phyloP scores from a whole-genome alignment of 345 rosid genomes.

The Sapria himalayana region DNA sequence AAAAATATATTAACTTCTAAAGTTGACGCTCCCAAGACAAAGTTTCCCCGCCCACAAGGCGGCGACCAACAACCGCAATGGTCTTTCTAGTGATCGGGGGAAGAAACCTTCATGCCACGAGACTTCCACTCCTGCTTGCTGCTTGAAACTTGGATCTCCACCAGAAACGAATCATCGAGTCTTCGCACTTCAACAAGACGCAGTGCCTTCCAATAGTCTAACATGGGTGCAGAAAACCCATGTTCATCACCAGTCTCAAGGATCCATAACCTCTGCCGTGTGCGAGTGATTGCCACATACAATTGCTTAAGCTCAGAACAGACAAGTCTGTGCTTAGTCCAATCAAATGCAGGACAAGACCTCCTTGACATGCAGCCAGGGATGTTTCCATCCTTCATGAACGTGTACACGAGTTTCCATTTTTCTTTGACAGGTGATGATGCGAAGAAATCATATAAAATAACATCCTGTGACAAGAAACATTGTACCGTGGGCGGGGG shows the following conservation, averaged over 20 bases:
- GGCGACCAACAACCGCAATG: no score
- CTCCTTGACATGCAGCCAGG: conserved; percentile 8
- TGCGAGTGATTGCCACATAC: conserved; percentile 35
- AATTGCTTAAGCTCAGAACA: conserved; percentile 33
- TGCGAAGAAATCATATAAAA: conserved; percentile 32
- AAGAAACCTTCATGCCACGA: conserved; percentile 20
- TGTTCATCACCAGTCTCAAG: conserved; percentile 21
- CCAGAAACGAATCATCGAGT: conserved; percentile 18
- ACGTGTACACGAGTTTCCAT: conserved; percentile 33
- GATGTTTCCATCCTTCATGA: conserved; percentile 15
- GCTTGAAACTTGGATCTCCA: conserved; percentile 24
- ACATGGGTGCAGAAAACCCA: conserved; percentile 19
- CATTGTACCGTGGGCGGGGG: not conserved
- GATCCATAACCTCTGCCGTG: conserved; percentile 35
- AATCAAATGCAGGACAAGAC: conserved; percentile 15
- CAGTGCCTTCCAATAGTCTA: conserved; percentile 18
- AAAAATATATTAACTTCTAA: no score
- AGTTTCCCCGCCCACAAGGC: not conserved
- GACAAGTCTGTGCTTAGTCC: conserved; percentile 17
- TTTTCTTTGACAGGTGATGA: conserved; percentile 20
- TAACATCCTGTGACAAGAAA: conserved; percentile 18
- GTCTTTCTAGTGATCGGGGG: no score
- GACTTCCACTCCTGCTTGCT: conserved; percentile 29
- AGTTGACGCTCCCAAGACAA: not conserved
- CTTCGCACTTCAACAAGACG: conserved; percentile 15